Evolutionary conservation across 164 flowering plant genomes (phyloP).

Genomic region (Dillenia turbinata): DNA sequence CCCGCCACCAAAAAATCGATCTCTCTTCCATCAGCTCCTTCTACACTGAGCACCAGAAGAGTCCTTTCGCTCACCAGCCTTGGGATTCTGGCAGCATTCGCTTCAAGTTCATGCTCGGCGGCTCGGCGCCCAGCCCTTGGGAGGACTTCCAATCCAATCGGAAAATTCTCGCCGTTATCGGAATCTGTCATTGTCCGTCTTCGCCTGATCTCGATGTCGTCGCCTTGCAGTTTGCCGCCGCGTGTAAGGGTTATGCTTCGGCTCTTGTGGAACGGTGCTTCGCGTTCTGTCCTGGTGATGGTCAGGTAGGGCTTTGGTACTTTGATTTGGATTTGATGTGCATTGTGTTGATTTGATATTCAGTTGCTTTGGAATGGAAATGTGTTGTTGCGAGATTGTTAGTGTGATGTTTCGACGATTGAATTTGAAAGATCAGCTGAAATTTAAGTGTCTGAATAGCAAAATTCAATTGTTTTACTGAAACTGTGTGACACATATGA

Average conservation of each 20-base stretch:
- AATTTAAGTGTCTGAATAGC: too few species aligned
- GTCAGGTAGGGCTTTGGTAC: conserved; percentile 44
- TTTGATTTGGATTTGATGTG: background rate
- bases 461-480: too few species aligned
- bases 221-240: conserved; percentile 38
- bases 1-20: conserved; percentile 56
- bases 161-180: conserved; percentile 82
- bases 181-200: conserved; percentile 85
- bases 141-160: conserved; percentile 95
- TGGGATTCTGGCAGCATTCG: conserved; percentile 87
- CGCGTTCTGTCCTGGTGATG: conserved; percentile 82
- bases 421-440: too few species aligned
- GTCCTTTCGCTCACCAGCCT: conserved; percentile 91
- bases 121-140: conserved; percentile 83
- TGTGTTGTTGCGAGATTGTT: too few species aligned
- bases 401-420: too few species aligned
- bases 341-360: background rate
- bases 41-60: conserved; percentile 98
- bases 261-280: conserved; percentile 81
- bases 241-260: conserved; percentile 58
- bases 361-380: background rate
- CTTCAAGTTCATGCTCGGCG: conserved; percentile 84
- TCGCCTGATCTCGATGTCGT: conserved; percentile 74
- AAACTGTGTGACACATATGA: too few species aligned
- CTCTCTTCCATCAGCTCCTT: conserved; percentile 87